phyloP scores from a whole-genome alignment of 164 flowering plant genomes.

The Cinnamomum micranthum region DNA sequence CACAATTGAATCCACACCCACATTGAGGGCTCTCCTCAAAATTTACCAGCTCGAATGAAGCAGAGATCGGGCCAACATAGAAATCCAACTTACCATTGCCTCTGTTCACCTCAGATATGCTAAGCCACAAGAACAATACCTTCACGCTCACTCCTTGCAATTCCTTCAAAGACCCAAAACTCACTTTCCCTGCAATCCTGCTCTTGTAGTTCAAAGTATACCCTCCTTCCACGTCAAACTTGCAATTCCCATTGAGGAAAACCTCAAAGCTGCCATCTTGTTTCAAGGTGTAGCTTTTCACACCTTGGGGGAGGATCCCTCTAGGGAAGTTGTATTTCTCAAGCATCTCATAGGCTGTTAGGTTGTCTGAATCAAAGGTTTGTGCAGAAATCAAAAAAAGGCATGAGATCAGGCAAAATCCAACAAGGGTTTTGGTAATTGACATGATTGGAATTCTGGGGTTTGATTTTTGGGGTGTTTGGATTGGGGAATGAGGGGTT shows the following conservation, averaged over 20 bases:
- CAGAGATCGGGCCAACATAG: constrained; percentile 22
- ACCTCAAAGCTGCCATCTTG: constrained; percentile 30
- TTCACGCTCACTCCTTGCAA: constrained; percentile 31
- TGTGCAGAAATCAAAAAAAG: constrained; percentile 11
- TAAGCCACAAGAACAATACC: constrained; percentile 24
- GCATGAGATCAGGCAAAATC: constrained; percentile 13
- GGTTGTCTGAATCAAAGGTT: background rate
- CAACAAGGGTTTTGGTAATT: constrained; percentile 17
- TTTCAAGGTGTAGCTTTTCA: constrained; percentile 18
- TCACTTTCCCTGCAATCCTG: constrained; percentile 21
- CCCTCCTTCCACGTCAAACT: constrained; percentile 22
- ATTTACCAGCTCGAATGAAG: constrained; percentile 25
- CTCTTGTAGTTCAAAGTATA: constrained; percentile 22
- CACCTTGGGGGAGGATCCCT: constrained; percentile 33
- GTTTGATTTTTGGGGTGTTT: background rate
- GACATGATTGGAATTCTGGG: constrained; percentile 19
- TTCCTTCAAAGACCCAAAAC: constrained; percentile 23
- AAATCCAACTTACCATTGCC: constrained; percentile 16
- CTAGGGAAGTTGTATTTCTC: constrained; percentile 31
- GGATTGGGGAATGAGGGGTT: background rate
- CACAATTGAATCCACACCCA: constrained; percentile 9
- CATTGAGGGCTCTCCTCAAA: constrained; percentile 26
- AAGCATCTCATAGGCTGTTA: constrained; percentile 25
- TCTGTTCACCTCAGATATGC: constrained; percentile 20
- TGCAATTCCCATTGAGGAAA: constrained; percentile 17